Conservation (phyloP, 495 filamentous ascomycete genomes). For the Daldinia bambusicola region DNA sequence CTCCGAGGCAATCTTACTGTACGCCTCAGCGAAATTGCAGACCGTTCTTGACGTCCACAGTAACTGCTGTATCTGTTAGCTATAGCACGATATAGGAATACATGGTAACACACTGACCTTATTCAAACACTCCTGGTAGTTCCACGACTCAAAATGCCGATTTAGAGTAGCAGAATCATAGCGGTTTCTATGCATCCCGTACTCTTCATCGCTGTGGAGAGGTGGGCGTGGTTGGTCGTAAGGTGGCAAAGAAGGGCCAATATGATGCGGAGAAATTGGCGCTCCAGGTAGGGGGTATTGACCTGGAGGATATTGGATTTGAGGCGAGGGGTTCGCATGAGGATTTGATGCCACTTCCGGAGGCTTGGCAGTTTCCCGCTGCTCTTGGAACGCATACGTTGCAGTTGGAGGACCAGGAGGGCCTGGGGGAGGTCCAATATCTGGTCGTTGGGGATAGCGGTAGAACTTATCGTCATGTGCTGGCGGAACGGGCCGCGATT, state of each 20-base stretch:
- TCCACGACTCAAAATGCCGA: constrained; percentile 55
- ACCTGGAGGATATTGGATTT: constrained; percentile 52
- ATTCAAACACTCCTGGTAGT: constrained; percentile 55
- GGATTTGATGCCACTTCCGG: constrained; percentile 32
- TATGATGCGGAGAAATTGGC: constrained; percentile 53
- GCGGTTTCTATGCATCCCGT: constrained; percentile 48
- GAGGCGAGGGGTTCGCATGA: constrained; percentile 43
- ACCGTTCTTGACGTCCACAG: constrained; percentile 55
- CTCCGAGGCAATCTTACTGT: constrained; percentile 58
- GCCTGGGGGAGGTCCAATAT: constrained; percentile 42
- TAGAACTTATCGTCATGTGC: constrained; percentile 48
- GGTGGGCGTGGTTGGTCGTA: constrained; percentile 55
- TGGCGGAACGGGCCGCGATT: constrained; percentile 41
- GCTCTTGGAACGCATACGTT: constrained; percentile 41
- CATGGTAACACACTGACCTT: constrained; percentile 48
- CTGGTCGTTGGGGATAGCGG: constrained; percentile 43
- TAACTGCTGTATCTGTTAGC: constrained; percentile 54
- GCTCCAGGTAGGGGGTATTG: constrained; percentile 57
- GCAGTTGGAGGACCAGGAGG: constrained; percentile 35
- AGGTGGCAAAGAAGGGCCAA: constrained; percentile 51
- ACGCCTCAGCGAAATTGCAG: constrained; percentile 60
- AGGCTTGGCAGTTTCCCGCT: constrained; percentile 40
- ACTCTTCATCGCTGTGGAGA: constrained; percentile 55
- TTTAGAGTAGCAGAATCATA: constrained; percentile 54
- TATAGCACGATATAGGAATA: not conserved